These are phyloP conservation scores for Cucumis hystrix DNA, from an alignment of 306 rosid species.

Conservation along the genomic window DNA sequence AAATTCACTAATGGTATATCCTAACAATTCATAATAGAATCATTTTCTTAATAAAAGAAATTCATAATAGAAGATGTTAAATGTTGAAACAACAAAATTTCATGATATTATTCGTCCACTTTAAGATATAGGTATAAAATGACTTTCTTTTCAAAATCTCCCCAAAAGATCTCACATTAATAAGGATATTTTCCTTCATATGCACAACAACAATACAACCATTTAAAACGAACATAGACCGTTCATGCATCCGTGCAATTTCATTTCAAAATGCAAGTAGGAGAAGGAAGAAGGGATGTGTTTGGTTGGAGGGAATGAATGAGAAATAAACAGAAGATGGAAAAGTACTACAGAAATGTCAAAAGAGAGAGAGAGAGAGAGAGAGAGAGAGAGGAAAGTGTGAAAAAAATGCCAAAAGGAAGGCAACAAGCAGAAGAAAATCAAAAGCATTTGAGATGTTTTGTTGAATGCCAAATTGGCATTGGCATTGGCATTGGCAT, in stretches of 20 bases:
- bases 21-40: not conserved
- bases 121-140: not conserved
- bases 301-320: not conserved
- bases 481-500: not conserved
- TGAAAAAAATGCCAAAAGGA: not conserved
- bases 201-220: not conserved
- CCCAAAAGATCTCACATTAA: not conserved
- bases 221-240: not conserved
- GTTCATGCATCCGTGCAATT: not conserved
- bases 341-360: not conserved
- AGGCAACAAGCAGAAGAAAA: slow-evolving; percentile 1
- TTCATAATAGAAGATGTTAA: not conserved
- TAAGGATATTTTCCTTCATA: not conserved
- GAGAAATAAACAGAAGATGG: not conserved
- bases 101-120: not conserved
- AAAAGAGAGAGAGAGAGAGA: not conserved
- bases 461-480: not conserved
- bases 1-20: not conserved
- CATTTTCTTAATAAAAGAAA: no score
- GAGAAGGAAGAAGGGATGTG: not conserved
- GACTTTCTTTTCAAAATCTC: not conserved
- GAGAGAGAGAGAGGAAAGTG: not conserved
- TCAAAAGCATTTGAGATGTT: not conserved
- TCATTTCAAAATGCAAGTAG: not conserved
- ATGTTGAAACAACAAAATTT: not conserved